Evolutionary conservation across 306 rosid genomes (phyloP).

Genomic region (Parietaria judaica): DNA sequence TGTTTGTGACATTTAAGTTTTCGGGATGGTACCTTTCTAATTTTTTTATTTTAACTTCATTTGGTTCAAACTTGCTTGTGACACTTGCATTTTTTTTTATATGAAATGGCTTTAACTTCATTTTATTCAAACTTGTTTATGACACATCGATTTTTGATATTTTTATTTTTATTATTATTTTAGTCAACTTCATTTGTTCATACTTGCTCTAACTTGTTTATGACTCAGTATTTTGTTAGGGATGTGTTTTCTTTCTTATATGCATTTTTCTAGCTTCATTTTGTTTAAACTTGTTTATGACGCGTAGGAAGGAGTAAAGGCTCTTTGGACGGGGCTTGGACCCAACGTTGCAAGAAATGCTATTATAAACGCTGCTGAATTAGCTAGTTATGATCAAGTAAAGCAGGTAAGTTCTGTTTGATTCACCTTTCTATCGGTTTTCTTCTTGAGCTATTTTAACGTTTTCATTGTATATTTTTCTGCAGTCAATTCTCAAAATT

Average conservation of each 20-base stretch:
- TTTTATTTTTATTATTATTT: no score
- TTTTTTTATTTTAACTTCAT: no score
- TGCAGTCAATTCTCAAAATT: slow-evolving; percentile 88
- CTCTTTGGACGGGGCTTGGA: slow-evolving; percentile 97
- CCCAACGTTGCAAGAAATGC: slow-evolving; percentile 93
- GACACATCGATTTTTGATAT: slow-evolving; percentile 23
- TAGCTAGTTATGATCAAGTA: slow-evolving; percentile 98
- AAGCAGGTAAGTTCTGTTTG: slow-evolving; percentile 44
- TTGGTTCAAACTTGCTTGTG: no score
- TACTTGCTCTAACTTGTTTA: no score
- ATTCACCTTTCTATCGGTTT: slow-evolving; percentile 6
- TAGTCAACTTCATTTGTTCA: no score
- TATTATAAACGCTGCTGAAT: slow-evolving; percentile 93
- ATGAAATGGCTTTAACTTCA: neutral
- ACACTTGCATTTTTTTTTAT: no score
- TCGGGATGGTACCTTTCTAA: neutral
- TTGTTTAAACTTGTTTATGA: neutral
- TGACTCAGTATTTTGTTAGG: no score
- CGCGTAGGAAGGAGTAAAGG: slow-evolving; percentile 70
- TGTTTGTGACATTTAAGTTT: slow-evolving; percentile 25
- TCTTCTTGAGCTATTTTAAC: slow-evolving; percentile 17
- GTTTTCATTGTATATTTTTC: slow-evolving; percentile 8
- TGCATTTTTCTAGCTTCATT: neutral
- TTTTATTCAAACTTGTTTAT: neutral
- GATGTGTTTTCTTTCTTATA: no score